Evolutionary conservation across 257 asterid species (phyloP), one percentile per base, ranked within the genome.

Genomic region (Solanum bulbocastanum): DNA sequence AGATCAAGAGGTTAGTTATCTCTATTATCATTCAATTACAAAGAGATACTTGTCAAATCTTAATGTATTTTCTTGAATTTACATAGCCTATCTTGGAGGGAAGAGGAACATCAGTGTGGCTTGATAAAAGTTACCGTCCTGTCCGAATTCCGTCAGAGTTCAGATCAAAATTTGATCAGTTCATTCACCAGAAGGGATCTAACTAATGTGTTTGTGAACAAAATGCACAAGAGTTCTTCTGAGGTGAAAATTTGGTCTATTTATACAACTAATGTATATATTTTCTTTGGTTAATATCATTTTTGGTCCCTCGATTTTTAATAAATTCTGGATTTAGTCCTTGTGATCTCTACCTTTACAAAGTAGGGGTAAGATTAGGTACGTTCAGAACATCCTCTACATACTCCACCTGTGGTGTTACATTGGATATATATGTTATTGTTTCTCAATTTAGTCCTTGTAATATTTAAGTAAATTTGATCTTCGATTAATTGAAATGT

Each of bases 11-110:
- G 99, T 96, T 40, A 86, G 36, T 25, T n/a, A 10, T 0, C 40
- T 56, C 4, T 40, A 20, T 66, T 33, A 68, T 56, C 52, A 36
- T 33, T 27, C 83, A 37, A 35, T 75, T 25, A 60, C 65, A 27
- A 40, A 58, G 4, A 37, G 37, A 74, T 49, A 49, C 75, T 46
- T 10, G 42, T 36, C 0, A 22, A 23, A 46, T 46, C 11, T 65
- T 32, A 44, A 78, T 40, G 78, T 36, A 27, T 88, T n/a, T 68
- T 72, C 5, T 4, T 66, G 18, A 49, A 27, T 16, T 74, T 88
- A 65, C 87, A 56, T 91, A 97, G 99, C 98, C 94, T 3, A 85
- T 97, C 35, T 58, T 95, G 88, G 99, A 96, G 94, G 99, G 99
- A 49, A 94, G 78, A 86, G 95, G 93, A 35, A 94, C 95, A 22